Evolutionary conservation across 371 early-diverging fungal genomes (phyloP).

Genomic region (Mortierella sp.): DNA sequence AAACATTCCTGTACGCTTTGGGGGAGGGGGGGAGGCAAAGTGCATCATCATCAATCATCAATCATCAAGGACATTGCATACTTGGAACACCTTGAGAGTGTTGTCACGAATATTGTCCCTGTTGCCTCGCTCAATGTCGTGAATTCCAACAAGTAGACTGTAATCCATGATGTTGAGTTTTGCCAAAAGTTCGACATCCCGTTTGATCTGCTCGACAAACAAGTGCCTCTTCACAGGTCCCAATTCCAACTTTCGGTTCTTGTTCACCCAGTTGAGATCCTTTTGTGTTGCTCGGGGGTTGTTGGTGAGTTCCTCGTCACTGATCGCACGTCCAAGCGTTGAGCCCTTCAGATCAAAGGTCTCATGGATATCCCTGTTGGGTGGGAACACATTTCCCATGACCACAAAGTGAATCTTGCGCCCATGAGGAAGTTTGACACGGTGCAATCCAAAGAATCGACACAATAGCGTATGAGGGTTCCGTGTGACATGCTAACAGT

Average conservation of each 20-base stretch:
- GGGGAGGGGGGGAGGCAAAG: not conserved
- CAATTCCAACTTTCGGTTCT: constrained; percentile 76
- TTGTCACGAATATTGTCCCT: constrained; percentile 87
- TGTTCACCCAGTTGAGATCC: constrained; percentile 94
- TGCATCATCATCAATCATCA: not conserved
- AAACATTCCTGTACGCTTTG: not conserved
- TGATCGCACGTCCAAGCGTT: constrained; percentile 84
- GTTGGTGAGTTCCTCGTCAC: constrained; percentile 76
- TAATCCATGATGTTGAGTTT: constrained; percentile 97
- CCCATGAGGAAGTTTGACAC: constrained; percentile 93
- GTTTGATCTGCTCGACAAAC: constrained; percentile 84
- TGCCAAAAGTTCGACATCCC: constrained; percentile 84
- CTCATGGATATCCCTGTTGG: constrained; percentile 95
- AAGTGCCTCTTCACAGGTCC: constrained; percentile 82
- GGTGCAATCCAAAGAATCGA: constrained; percentile 94
- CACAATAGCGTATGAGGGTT: constrained; percentile 95
- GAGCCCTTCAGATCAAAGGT: constrained; percentile 97
- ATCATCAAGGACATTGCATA: too few relatives aligned
- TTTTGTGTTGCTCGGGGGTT: constrained; percentile 90
- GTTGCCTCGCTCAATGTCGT: constrained; percentile 87
- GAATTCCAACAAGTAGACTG: constrained; percentile 91
- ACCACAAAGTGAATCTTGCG: constrained; percentile 97
- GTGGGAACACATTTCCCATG: constrained; percentile 98
- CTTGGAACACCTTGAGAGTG: constrained; percentile 83
- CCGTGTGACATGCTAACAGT: constrained; percentile 78